Percentiles rank a stretch among this genome's conserved stretches.
Conservation (phyloP, 441 rosid genomes). For the Gossypium gossypioides region DNA sequence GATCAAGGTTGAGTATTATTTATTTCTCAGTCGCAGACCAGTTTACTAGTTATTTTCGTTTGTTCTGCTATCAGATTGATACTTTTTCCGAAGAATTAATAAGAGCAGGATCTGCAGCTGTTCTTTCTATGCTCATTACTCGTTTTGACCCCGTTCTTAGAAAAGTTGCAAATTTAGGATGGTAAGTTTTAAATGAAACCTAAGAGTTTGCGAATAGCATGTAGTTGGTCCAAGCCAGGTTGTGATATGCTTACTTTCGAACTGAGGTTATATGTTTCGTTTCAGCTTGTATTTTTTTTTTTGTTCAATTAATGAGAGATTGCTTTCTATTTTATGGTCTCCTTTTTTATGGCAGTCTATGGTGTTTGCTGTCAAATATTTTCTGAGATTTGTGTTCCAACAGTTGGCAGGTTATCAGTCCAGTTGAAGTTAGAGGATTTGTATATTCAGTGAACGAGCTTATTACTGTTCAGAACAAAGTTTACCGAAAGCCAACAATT, state of each 20-base stretch:
- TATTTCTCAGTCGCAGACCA: neutral
- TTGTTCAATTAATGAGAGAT: neutral
- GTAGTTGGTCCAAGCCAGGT: neutral
- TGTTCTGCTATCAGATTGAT: constrained; percentile 37
- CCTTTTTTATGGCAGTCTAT: neutral
- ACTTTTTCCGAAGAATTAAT: constrained; percentile 62
- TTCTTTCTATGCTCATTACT: constrained; percentile 50
- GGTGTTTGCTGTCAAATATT: neutral
- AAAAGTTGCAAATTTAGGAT: constrained; percentile 62
- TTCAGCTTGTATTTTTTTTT: neutral
- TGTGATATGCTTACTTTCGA: neutral
- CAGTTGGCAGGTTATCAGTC: constrained; percentile 88
- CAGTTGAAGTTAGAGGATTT: constrained; percentile 58
- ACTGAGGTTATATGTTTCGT: neutral
- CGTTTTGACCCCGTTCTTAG: constrained; percentile 54
- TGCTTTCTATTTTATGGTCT: neutral
- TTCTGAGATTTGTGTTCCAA: constrained; percentile 20
- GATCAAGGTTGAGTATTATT: neutral
- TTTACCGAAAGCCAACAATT: constrained; percentile 52
- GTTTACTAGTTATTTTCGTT: constrained; percentile 9
- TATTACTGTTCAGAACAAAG: constrained; percentile 47
- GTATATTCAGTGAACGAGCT: constrained; percentile 45
- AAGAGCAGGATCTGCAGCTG: constrained; percentile 53
- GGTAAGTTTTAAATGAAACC: constrained; percentile 29
- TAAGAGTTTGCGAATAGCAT: neutral